Conservation (phyloP, 345 rosid genomes). For the Iberis pinnata region DNA sequence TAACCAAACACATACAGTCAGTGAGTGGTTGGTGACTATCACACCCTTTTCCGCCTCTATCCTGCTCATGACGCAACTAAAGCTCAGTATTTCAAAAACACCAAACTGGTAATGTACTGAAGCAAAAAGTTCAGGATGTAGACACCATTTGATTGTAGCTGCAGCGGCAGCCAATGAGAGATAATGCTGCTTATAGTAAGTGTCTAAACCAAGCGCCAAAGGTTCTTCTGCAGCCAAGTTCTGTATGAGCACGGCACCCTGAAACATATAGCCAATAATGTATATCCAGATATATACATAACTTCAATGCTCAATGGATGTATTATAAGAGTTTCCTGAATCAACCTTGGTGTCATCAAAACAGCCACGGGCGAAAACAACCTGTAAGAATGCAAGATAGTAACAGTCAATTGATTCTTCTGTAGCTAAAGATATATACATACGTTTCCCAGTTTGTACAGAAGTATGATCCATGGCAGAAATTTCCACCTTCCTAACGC, state of each 20-base stretch:
- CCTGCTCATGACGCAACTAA: slow-evolving; percentile 42
- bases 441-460: background rate
- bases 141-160: slow-evolving; percentile 82
- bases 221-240: slow-evolving; percentile 83
- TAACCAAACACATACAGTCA: slow-evolving; percentile 47
- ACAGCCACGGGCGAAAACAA: slow-evolving; percentile 79
- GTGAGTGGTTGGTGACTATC: slow-evolving; percentile 79
- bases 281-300: slow-evolving; percentile 21
- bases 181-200: slow-evolving; percentile 92
- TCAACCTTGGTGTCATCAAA: slow-evolving; percentile 95
- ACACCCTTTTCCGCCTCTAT: slow-evolving; percentile 91
- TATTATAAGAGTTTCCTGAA: slow-evolving; percentile 11
- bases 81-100: slow-evolving; percentile 14
- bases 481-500: slow-evolving; percentile 65
- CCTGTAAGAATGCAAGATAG: slow-evolving; percentile 38
- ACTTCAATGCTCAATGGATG: slow-evolving; percentile 11
- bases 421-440: background rate
- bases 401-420: slow-evolving; percentile 4
- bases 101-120: slow-evolving; percentile 11
- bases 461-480: slow-evolving; percentile 1
- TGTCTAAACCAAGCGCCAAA: slow-evolving; percentile 83
- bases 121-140: slow-evolving; percentile 6
- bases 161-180: slow-evolving; percentile 91
- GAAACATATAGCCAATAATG: slow-evolving; percentile 27
- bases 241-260: slow-evolving; percentile 83